phyloP scores from a whole-genome alignment of 768 basidiomycete genomes.

The Amanita rubescens region DNA sequence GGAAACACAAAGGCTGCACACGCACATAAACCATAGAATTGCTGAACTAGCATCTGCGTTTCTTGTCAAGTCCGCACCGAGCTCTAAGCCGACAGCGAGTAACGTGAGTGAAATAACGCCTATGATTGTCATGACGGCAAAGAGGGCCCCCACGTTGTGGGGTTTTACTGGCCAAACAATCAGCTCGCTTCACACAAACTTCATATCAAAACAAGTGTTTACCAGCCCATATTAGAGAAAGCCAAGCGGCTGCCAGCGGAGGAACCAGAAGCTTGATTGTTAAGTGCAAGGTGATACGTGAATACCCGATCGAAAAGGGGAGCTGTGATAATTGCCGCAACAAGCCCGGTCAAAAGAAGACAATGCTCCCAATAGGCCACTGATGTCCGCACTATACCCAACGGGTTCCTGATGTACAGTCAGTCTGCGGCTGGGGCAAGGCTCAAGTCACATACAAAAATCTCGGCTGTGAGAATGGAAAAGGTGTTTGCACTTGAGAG shows the following conservation, averaged over 20 bases:
- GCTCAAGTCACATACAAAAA: conserved; percentile 40
- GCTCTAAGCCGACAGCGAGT: conserved; percentile 70
- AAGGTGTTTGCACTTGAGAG: conserved; percentile 50
- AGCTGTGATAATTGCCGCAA: conserved; percentile 58
- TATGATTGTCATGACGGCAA: conserved; percentile 59
- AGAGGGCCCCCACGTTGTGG: conserved; percentile 52
- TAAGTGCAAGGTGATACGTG: conserved; percentile 58
- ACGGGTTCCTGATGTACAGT: conserved; percentile 45
- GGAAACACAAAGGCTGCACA: not conserved
- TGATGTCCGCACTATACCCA: conserved; percentile 60
- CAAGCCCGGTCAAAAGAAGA: conserved; percentile 62
- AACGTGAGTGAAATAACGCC: conserved; percentile 61
- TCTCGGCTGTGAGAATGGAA: conserved; percentile 57
- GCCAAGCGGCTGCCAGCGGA: conserved; percentile 53
- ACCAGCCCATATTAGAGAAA: conserved; percentile 80
- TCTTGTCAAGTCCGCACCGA: conserved; percentile 72
- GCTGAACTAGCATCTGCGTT: conserved; percentile 76
- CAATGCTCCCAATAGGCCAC: conserved; percentile 66
- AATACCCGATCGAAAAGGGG: conserved; percentile 82
- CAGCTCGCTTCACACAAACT: not conserved
- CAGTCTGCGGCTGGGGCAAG: not conserved
- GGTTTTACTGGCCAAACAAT: conserved; percentile 47
- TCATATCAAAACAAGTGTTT: conserved; percentile 12
- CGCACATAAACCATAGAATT: conserved; percentile 68
- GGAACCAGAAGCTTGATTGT: conserved; percentile 57